phyloP scores from a whole-genome alignment of 352 stramenopile genomes.

The Globisporangium heterothallicum region DNA sequence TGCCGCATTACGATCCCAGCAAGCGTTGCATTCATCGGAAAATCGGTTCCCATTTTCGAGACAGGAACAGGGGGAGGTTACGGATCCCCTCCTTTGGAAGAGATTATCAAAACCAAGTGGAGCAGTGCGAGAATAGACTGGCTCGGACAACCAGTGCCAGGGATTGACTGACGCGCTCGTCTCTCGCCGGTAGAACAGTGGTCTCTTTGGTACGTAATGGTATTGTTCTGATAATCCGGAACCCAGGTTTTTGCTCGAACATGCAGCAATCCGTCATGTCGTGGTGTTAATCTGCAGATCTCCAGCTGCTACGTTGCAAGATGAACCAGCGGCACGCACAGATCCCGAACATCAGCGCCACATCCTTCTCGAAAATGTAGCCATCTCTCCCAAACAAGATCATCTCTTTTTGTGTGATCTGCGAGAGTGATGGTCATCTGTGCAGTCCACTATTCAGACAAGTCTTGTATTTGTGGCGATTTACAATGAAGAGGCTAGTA shows the following conservation, averaged over 20 bases:
- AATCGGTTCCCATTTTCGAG: conserved; percentile 56
- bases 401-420: too few relatives aligned
- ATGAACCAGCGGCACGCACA: too few relatives aligned
- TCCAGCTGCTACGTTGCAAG: too few relatives aligned
- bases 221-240: too few relatives aligned
- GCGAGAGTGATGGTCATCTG: neutral
- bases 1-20: conserved; percentile 32
- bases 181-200: too few relatives aligned
- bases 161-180: too few relatives aligned
- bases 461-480: neutral
- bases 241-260: too few relatives aligned
- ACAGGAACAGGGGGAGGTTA: conserved; percentile 34
- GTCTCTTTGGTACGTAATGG: too few relatives aligned
- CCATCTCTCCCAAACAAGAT: neutral
- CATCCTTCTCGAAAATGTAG: neutral
- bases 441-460: too few relatives aligned
- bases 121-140: conserved; percentile 41
- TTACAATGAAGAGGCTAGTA: neutral
- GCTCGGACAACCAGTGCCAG: conserved; percentile 31
- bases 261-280: too few relatives aligned
- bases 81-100: conserved; percentile 50
- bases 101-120: conserved; percentile 82
- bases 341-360: too few relatives aligned
- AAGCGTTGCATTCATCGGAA: conserved; percentile 52
- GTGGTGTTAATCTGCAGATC: too few relatives aligned